phyloP scores from a whole-genome alignment of 2,329 filamentous ascomycete genomes.

The Paraphaeosphaeria sporulosa region DNA sequence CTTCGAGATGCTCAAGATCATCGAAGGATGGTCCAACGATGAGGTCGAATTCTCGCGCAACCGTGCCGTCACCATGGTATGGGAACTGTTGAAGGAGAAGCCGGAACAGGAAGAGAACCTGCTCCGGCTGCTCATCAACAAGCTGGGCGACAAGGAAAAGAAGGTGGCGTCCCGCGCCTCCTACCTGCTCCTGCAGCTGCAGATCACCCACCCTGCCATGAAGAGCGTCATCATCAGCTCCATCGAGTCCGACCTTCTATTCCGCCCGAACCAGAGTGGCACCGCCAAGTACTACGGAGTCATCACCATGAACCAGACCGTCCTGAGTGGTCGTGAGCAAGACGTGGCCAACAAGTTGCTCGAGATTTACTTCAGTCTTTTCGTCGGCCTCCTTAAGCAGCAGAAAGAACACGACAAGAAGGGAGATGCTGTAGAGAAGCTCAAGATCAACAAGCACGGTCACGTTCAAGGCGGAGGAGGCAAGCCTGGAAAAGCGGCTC shows the following conservation, averaged over 20 bases:
- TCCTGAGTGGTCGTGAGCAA: conserved; percentile 84
- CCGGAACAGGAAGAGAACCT: conserved; percentile 97
- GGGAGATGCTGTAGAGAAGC: conserved; percentile 48
- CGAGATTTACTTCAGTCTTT: conserved; percentile 90
- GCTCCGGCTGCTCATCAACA: conserved; percentile 90
- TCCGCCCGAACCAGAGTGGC: conserved; percentile 84
- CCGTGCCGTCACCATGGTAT: conserved; percentile 88
- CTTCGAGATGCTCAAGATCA: conserved; percentile 89
- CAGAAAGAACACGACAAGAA: conserved; percentile 50
- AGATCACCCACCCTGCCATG: conserved; percentile 91
- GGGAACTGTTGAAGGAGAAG: conserved; percentile 90
- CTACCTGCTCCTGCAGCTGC: conserved; percentile 89
- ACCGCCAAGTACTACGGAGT: conserved; percentile 95
- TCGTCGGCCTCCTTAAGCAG: conserved; percentile 80
- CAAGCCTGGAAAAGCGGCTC: conserved; percentile 61
- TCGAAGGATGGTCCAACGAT: conserved; percentile 93
- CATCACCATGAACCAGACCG: conserved; percentile 96
- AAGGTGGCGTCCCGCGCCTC: conserved; percentile 95
- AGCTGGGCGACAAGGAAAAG: conserved; percentile 91
- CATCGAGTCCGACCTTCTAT: conserved; percentile 86
- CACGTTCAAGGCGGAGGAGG: conserved; percentile 63
- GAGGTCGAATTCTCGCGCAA: conserved; percentile 93
- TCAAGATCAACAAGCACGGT: conserved; percentile 59
- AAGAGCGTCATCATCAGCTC: conserved; percentile 84
- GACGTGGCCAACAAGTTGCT: conserved; percentile 81